Conservation (phyloP, 2,329 filamentous ascomycete genomes). For the Hymenoscyphus albidus region DNA sequence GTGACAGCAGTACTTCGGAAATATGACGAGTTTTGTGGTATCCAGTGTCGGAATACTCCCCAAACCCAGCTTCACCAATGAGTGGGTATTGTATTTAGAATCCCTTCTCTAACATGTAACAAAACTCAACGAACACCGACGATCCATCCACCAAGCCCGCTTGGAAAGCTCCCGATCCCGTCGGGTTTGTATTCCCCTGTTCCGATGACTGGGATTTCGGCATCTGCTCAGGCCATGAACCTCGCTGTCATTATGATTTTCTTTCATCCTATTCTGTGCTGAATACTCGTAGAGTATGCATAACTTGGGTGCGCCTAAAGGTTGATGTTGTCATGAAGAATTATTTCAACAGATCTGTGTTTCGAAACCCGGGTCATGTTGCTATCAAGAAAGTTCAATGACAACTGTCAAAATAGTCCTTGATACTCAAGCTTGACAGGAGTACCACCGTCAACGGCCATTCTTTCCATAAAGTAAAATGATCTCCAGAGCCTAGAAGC, state of each 20-base stretch:
- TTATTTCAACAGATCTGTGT: background rate
- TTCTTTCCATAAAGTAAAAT: background rate
- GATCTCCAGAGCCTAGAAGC: background rate
- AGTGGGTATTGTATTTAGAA: background rate
- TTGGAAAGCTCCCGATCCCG: background rate
- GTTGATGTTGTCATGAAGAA: background rate
- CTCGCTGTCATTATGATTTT: constrained; percentile 2
- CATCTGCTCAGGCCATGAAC: background rate
- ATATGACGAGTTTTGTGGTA: background rate
- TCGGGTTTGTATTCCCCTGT: constrained; percentile 1
- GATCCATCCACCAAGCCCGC: background rate
- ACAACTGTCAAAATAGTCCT: background rate
- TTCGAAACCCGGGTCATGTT: background rate
- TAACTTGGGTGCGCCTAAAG: background rate
- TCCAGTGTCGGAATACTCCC: background rate
- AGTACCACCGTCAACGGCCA: background rate
- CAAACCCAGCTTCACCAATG: background rate
- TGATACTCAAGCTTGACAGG: background rate
- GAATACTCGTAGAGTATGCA: background rate
- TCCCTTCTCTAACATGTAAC: background rate
- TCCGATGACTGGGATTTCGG: background rate
- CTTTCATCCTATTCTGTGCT: background rate
- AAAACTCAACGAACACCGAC: background rate
- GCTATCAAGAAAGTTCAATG: background rate
- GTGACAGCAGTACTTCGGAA: background rate